phyloP scores from a whole-genome alignment of 495 filamentous ascomycete species.

The Aspergillus taichungensis region DNA sequence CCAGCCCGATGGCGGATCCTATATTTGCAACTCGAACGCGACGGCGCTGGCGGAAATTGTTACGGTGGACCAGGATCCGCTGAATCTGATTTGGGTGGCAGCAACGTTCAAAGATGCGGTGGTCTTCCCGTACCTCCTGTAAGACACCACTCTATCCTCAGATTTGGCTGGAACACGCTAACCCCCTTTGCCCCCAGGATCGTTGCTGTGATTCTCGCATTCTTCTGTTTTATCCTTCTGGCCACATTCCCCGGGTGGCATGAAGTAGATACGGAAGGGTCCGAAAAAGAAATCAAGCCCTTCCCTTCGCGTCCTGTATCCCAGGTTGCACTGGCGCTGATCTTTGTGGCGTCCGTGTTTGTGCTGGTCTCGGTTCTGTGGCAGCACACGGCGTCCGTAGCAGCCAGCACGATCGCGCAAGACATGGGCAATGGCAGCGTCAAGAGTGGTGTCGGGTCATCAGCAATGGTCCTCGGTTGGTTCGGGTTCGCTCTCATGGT shows the following conservation, averaged over 20 bases:
- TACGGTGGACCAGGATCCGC: slow-evolving; percentile 56
- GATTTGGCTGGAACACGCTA: not conserved
- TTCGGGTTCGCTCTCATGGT: slow-evolving; percentile 90
- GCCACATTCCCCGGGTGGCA: slow-evolving; percentile 69
- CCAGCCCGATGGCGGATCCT: slow-evolving; percentile 52
- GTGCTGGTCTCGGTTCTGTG: slow-evolving; percentile 62
- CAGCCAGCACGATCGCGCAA: slow-evolving; percentile 84
- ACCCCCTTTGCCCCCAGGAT: slow-evolving; percentile 34
- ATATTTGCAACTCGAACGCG: slow-evolving; percentile 59
- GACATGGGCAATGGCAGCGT: slow-evolving; percentile 94
- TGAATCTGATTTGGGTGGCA: slow-evolving; percentile 65
- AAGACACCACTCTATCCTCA: slow-evolving; percentile 12
- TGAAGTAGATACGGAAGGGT: slow-evolving; percentile 46
- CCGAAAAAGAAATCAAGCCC: slow-evolving; percentile 53
- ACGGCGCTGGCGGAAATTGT: slow-evolving; percentile 55
- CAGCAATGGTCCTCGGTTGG: slow-evolving; percentile 94
- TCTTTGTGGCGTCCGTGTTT: slow-evolving; percentile 59
- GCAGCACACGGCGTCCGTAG: slow-evolving; percentile 89
- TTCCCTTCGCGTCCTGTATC: slow-evolving; percentile 62
- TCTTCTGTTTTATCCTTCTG: slow-evolving; percentile 60
- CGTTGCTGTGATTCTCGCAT: slow-evolving; percentile 60
- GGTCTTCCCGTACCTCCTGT: slow-evolving; percentile 63
- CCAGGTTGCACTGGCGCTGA: slow-evolving; percentile 56
- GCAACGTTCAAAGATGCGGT: slow-evolving; percentile 64
- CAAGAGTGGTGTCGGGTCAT: slow-evolving; percentile 76